phyloP scores from a whole-genome alignment of 2,329 filamentous ascomycete species.

The Penicillium palitans region DNA sequence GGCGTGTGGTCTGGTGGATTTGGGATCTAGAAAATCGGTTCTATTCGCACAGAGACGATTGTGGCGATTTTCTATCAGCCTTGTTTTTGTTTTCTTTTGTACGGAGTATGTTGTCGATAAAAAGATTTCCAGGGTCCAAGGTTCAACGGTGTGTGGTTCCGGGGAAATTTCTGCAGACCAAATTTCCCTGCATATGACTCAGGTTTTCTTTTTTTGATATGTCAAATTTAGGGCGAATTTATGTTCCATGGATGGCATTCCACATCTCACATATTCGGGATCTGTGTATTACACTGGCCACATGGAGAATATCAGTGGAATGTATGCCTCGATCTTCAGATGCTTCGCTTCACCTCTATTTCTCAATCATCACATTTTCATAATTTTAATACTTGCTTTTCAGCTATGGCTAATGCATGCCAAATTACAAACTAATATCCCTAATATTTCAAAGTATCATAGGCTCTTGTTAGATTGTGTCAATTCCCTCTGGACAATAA shows the following conservation, averaged over 20 bases:
- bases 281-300: background rate
- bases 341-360: background rate
- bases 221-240: background rate
- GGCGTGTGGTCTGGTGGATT: background rate
- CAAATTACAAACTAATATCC: background rate
- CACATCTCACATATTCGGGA: background rate
- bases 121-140: background rate
- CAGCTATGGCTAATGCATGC: background rate
- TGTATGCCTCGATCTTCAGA: background rate
- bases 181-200: slow-evolving; percentile 3
- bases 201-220: background rate
- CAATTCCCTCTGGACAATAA: too few relatives aligned
- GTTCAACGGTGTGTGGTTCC: background rate
- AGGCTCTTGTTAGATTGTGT: background rate
- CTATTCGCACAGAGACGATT: background rate
- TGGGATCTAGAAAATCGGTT: background rate
- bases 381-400: background rate
- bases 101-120: too few relatives aligned
- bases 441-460: background rate
- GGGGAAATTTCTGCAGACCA: slow-evolving; percentile 2
- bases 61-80: background rate
- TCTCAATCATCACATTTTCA: background rate
- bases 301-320: slow-evolving; percentile 2
- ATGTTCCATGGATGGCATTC: background rate
- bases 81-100: background rate